Base-by-base conservation (phyloP, 2,329 filamentous ascomycete genomes). In the Fusarium praegraminearum region DNA sequence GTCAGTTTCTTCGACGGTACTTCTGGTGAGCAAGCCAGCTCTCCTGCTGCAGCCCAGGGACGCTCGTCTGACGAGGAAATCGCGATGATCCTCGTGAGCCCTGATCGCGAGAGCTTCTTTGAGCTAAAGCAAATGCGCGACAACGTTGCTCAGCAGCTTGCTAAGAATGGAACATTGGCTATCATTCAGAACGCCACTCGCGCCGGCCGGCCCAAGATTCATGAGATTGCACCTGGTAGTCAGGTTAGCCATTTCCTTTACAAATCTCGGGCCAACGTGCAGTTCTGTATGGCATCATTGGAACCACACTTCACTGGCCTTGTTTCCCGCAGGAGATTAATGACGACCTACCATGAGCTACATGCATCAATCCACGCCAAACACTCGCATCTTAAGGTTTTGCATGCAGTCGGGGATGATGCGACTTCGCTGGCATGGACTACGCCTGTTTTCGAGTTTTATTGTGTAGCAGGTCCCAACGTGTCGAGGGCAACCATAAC, bases 71-170 rank as follows among this genome's bases (percentile, higher is more conserved):
- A 91, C 51, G 90, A 93, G 52, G 91, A 96, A 69, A 90, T 97
- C n/a, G 96, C 95, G 26, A 90, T 98, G 62, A 89, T 99, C 35
- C 87, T 99, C 63, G 97, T 99, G 76, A 97, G 93, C 77, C 87
- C 95, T 1, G 91, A 97, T 73, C 96, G 94, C 76, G 95, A 99
- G 81, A 91, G 92, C 73, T 99, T 99, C 81, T 98, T 93, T 78
- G 91, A 93, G 56, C 85, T 99, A 73, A 90, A 96, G 76, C 88
- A 90, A 67, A 91, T 90, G 88, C 85, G 88, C 56, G 86, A 90
- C 73, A 85, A 86, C 41, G 84, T 90, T 38, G 83, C 85, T 12
- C 78, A 89, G 77, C 91, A 95, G 80, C 84, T 98, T 65, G 87
- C 90, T 65, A 91, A 90, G 74, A 95, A 91, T 75, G 90, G 90